Base-by-base conservation (phyloP, 345 rosid species). In the Pugionium cornutum region DNA sequence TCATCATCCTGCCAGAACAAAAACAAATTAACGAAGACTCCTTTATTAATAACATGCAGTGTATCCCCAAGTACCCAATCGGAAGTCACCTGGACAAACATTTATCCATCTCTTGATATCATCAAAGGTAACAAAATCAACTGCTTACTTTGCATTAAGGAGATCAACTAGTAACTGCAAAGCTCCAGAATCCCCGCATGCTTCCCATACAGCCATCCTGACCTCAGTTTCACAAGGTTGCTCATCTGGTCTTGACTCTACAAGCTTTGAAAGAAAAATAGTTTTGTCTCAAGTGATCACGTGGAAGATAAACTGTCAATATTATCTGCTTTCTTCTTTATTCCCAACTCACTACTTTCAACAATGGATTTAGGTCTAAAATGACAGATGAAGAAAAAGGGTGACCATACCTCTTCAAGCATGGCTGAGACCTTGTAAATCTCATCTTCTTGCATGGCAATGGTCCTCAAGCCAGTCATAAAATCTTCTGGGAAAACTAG, bases 171-270 rank as follows among this genome's bases (percentile, higher is more conserved):
- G 91, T 67, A 92, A 76, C 70, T 92, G 95, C 62, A 92, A 60
- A 66, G 97, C 98, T 74, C 97, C 97, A 47, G 88, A 89, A 80
- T 92, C 96, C 42, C 97, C 97, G 60, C 89, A 89, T 54, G 76
- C 91, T 82, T 92, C 96, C 98, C 97, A 92, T 46, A 87, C 77
- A 4, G 94, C 98, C 69, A 88, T 78, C 75, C 85, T 81, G n/a
- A 92, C 91, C 84, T 92, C 98, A 27, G 83, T 54, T 40, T 84
- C 89, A 10, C 85, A 74, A 54, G 89, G 95, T 68, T 83, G 83
- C 60, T 88, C 78, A 39, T 81, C 85, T 71, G 79, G 82, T 61
- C 77, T 78, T 64, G 86, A 66, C 40, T 83, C 89, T 58, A 84
- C 78, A 63, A 92, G 89, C 98, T 92, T 75, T 59, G 35, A 56